Conservation (phyloP, 1,284 basidiomycete species). For the Cutaneotrichosporon dermatis region DNA sequence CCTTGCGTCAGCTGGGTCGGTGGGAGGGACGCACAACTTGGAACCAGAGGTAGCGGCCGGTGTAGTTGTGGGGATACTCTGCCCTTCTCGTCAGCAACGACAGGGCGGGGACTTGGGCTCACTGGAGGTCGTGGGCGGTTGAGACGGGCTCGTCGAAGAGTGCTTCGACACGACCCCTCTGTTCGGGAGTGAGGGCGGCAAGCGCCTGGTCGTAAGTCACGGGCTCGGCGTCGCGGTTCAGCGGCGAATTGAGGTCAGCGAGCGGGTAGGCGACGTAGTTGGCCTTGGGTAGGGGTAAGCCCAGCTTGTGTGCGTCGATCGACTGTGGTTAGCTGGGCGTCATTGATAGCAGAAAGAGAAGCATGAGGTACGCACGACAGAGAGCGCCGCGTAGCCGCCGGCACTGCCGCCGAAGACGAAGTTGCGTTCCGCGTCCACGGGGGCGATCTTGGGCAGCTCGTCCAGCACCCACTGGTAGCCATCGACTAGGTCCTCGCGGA, state of each 20-base stretch:
- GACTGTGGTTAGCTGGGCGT: background rate
- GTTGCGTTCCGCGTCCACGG: background rate
- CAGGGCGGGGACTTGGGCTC: background rate
- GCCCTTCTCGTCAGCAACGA: background rate
- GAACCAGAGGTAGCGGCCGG: background rate
- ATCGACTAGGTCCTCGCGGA: conserved; percentile 6
- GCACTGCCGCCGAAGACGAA: conserved; percentile 5
- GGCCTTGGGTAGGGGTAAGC: background rate
- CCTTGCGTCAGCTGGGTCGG: background rate
- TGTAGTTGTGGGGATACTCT: background rate
- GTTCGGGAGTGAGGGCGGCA: background rate
- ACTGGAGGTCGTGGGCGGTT: background rate
- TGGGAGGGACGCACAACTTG: background rate
- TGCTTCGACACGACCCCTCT: background rate
- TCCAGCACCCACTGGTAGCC: conserved; percentile 3
- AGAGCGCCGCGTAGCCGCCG: background rate
- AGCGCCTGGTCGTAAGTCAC: background rate
- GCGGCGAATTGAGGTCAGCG: background rate
- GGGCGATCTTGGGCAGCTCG: background rate
- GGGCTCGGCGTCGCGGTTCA: background rate
- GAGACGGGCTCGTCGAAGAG: background rate
- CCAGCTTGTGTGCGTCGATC: background rate
- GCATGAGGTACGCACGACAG: background rate
- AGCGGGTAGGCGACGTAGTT: conserved; percentile 3
- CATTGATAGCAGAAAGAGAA: too few species aligned